Conservation (phyloP, 257 asterid species). For the Dorcoceras hygrometricum region DNA sequence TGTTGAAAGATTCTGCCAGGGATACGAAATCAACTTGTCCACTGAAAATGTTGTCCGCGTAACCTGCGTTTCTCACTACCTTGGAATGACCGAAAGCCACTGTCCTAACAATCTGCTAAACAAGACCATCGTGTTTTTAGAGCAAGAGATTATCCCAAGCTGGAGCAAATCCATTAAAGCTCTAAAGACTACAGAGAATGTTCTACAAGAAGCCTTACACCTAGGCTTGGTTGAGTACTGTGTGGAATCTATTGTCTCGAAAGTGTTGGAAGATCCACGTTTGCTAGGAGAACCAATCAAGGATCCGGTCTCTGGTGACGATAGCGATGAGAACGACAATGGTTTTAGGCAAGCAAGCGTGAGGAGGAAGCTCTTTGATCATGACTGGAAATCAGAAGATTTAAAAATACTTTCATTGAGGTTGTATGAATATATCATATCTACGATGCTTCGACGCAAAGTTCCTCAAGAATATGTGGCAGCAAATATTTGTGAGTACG, state of each 20-base stretch:
- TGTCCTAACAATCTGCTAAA: conserved; percentile 49
- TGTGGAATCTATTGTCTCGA: conserved; percentile 44
- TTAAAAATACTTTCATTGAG: conserved; percentile 39
- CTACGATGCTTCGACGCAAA: conserved; percentile 33
- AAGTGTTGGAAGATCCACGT: conserved; percentile 48
- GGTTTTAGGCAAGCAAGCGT: conserved; percentile 35
- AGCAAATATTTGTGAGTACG: conserved; percentile 48
- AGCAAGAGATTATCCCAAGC: conserved; percentile 43
- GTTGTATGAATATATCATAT: conserved; percentile 50
- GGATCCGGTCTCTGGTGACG: conserved; percentile 26
- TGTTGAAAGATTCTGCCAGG: conserved; percentile 78
- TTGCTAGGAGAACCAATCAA: conserved; percentile 60
- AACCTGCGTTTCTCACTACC: conserved; percentile 58
- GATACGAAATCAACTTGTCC: conserved; percentile 46
- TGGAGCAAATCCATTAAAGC: conserved; percentile 72
- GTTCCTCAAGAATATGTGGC: conserved; percentile 53
- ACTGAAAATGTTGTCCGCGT: conserved; percentile 55
- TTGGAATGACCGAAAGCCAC: conserved; percentile 70
- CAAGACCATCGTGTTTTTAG: conserved; percentile 42
- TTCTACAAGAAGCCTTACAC: conserved; percentile 46
- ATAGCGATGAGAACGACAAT: conserved; percentile 30
- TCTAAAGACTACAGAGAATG: conserved; percentile 44
- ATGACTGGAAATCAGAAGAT: conserved; percentile 56
- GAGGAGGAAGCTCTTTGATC: conserved; percentile 55
- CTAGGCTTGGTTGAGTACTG: conserved; percentile 53